Conservation (phyloP, 2,329 filamentous ascomycete species). For the Paecilomyces fulvus region DNA sequence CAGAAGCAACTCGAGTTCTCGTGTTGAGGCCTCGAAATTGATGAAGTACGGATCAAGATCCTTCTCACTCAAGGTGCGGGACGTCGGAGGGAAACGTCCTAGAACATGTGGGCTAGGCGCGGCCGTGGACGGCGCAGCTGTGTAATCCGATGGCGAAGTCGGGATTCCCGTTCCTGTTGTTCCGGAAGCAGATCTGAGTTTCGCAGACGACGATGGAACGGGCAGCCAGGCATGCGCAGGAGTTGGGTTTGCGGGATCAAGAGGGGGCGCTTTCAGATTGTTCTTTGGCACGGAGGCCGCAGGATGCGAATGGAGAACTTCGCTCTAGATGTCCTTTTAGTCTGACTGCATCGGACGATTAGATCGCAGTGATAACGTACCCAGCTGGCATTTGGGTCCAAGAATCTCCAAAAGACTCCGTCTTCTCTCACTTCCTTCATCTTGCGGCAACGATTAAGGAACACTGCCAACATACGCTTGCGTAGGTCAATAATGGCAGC, state of each 20-base stretch:
- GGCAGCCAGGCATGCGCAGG: constrained; percentile 81
- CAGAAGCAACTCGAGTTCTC: constrained; percentile 79
- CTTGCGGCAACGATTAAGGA: constrained; percentile 81
- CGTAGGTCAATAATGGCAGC: constrained; percentile 91
- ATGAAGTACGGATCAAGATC: constrained; percentile 95
- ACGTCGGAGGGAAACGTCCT: constrained; percentile 73
- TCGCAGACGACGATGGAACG: constrained; percentile 75
- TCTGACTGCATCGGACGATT: background rate
- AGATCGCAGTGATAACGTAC: constrained; percentile 43
- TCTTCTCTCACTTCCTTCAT: constrained; percentile 91
- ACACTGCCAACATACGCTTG: constrained; percentile 94
- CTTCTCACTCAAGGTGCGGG: constrained; percentile 68
- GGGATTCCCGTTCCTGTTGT: constrained; percentile 43
- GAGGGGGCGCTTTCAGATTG: constrained; percentile 85
- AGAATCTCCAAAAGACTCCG: constrained; percentile 94
- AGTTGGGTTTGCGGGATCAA: constrained; percentile 88
- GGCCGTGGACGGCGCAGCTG: constrained; percentile 13
- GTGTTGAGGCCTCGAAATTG: constrained; percentile 82
- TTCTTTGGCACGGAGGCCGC: constrained; percentile 89
- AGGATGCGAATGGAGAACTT: constrained; percentile 89
- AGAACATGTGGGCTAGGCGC: constrained; percentile 54
- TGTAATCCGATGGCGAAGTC: constrained; percentile 43
- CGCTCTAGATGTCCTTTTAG: constrained; percentile 53
- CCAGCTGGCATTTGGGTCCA: constrained; percentile 98
- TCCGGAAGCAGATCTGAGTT: constrained; percentile 55